Base-by-base conservation (phyloP, 1,284 basidiomycete species). In the Boletus calvinii region DNA sequence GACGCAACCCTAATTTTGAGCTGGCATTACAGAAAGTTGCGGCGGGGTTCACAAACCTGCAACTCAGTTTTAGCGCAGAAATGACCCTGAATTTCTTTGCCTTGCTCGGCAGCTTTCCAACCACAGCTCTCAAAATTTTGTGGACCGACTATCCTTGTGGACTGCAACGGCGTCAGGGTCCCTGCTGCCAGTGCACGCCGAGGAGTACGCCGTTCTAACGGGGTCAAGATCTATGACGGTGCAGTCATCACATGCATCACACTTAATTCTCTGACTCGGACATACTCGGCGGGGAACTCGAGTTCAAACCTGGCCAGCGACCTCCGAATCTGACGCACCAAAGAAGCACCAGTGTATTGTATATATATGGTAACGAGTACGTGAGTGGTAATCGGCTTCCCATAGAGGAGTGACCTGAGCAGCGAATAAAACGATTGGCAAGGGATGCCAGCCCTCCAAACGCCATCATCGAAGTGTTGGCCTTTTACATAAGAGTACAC, bases 401-500 rank as follows among this genome's bases (percentile, higher is more conserved):
- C 39, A 17, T 20, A 20, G 30, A 36, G 32, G 39, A 34, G 31
- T 30, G 47, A 39, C 13, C 34, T 37, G 32, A 26, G 11, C 35
- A 20, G 15, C 37, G 35, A 22, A 26, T 17, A 32, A 47, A 43
- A 38, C 29, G 60, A 53, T 54, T 50, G 29, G 22, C 52, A 50
- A 38, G 49, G 47, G 15, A 24, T 29, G 24, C 24, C 11, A 8
- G 36, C 52, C 56, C 31, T 49, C 26, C 32, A 64, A 64, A 58
- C 54, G 26, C 65, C 65, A 56, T 53, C 48, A 22, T 49, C 42
- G 50, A 54, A 41, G 45, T 54, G 38, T 52, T 50, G 40, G 53
- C 50, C 45, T 11, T 63, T 64, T 55, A n/a, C n/a, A n/a, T 52
- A 61, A 66, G 48, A 49, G 35, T 26, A 13, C 26, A 26, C 7